Base-by-base conservation (phyloP, 768 basidiomycete genomes). In the Hysterangium stoloniferum region DNA sequence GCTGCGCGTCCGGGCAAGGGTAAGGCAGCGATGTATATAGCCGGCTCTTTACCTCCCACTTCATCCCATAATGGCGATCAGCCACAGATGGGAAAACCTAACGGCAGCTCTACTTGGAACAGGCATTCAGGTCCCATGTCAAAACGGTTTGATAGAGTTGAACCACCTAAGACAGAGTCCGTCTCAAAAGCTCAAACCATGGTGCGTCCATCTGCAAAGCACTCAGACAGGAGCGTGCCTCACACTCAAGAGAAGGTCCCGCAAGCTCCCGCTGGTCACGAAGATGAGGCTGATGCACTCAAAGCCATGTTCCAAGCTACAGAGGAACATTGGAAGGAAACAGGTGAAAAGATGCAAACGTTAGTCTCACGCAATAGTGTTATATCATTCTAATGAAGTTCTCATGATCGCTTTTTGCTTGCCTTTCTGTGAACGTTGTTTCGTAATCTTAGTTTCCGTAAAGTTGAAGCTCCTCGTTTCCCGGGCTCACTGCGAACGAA, bases 321-420 rank as follows among this genome's bases (percentile, higher is more conserved):
- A 68, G 82, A 83, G 34, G 83, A 88, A 56, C 89, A 93, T 68
- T 99, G 95, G 96, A 87, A 96, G 73, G 88, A 94, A 78, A 86
- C 93, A 63, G 92, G 97, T 72, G 93, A 97, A 77, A 92, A 95
- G 78, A 97, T 99, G 94, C 86, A 93, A 64, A 84, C 91, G 96
- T 99, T 75, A 75, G 94, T 93, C 73, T 80, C 70, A 71, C 74
- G 75, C 76, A 66, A 60, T 61, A 62, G 65, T 64, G 71, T 72
- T 71, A 66, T 75, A 70, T 72, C 76, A 68, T 78, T 65, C 61
- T 68, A 70, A 34, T 57, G 64, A 59, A 61, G 66, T 58, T 86
- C 84, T 86, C 82, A 87, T 86, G 76, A 77, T 81, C 74, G 68
- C 69, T 59, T 73, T 73, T 67, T 25, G 6, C 66, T 70, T 70